Evolutionary conservation across 768 basidiomycete species (phyloP).

Genomic region (Pleurotus ostreatus): DNA sequence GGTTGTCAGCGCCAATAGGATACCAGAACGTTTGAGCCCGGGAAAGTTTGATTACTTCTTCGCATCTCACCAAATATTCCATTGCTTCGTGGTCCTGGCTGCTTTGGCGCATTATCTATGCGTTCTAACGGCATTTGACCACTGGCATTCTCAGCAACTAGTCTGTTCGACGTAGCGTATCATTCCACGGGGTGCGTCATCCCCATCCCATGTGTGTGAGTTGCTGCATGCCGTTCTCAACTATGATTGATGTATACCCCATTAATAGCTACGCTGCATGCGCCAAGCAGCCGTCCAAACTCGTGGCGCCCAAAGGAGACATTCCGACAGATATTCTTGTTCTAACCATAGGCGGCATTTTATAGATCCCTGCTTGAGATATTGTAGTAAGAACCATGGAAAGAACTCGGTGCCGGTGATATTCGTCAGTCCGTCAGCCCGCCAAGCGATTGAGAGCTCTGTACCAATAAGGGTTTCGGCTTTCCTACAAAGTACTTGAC

Average conservation of each 20-base stretch:
- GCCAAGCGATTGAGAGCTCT: too few species aligned
- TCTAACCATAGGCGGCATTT: neutral
- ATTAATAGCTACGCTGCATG: slow-evolving; percentile 7
- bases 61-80: slow-evolving; percentile 89
- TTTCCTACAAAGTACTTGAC: too few species aligned
- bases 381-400: too few species aligned
- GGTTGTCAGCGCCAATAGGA: slow-evolving; percentile 67
- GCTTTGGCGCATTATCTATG: slow-evolving; percentile 62
- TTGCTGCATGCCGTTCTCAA: neutral
- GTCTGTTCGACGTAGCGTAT: slow-evolving; percentile 19
- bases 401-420: neutral
- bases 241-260: slow-evolving; percentile 6
- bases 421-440: too few species aligned
- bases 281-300: slow-evolving; percentile 1
- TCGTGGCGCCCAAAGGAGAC: neutral
- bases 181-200: slow-evolving; percentile 4
- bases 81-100: slow-evolving; percentile 71
- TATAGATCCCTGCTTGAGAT: too few species aligned
- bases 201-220: slow-evolving; percentile 10
- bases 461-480: too few species aligned
- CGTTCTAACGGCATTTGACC: slow-evolving; percentile 52
- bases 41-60: slow-evolving; percentile 78
- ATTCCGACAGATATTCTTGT: neutral
- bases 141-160: slow-evolving; percentile 45
- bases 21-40: slow-evolving; percentile 73